Base-by-base conservation (phyloP, 2,329 filamentous ascomycete genomes). In the Beauveria asiatica region DNA sequence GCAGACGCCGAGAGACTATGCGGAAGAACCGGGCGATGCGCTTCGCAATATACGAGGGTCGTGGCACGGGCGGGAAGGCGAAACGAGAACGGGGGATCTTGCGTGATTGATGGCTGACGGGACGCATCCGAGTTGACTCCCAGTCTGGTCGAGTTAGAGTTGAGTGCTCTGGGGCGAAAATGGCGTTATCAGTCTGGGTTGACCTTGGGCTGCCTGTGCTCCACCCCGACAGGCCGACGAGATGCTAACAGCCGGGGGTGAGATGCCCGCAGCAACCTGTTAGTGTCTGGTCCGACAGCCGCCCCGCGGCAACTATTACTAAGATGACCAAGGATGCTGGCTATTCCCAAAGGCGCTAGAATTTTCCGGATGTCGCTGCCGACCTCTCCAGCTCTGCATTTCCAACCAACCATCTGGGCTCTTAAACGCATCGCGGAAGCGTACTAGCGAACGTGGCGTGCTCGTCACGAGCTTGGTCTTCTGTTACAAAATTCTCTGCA, bases 101-200 rank as follows among this genome's bases (percentile, higher is more conserved):
- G 49, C 49, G 57, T 54, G 49, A 46, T 60, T 49, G 57, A 53
- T 48, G 57, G 50, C 57, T 48, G 42, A 51, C 57, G n/a, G 13
- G 49, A 30, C 17, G 25, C 27, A 46, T 45, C 5, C 19, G 21
- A 51, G 56, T 51, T 45, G 23, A 21, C 39, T 37, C 25, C 9
- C 25, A 45, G 42, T 48, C 56, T 52, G 25, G 39, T 53, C 39
- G 16, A 52, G 39, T 42, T 48, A 27, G 19, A 59, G 50, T 65
- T 68, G 64, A 64, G 68, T 73, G 72, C 72, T 74, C 68, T 70
- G 68, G 68, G 68, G 70, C 67, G 62, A 69, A 66, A 70, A 74
- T 74, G 71, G 72, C 72, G 72, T 73, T 72, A 74, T 74, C 68
- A 37, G 37, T 37, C 50, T 42, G 25, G 37, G 19, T 25, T 23